Percentiles rank a stretch among this genome's conserved stretches.
These are phyloP conservation scores for Cladosporium sp. DNA, from an alignment of 2,329 filamentous ascomycete genomes.

Conservation along the genomic window DNA sequence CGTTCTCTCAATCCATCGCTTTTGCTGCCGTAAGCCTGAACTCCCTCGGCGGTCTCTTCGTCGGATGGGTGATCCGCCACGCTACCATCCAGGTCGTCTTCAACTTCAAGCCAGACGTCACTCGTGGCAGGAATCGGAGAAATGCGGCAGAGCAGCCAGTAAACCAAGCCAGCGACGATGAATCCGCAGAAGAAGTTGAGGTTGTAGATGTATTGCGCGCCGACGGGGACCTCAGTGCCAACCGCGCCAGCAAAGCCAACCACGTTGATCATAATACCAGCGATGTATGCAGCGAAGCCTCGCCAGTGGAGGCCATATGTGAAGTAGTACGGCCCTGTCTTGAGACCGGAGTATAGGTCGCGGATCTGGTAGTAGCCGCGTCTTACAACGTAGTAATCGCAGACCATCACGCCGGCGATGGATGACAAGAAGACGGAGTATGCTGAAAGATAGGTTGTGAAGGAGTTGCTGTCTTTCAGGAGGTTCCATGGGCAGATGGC, in stretches of 20 bases:
- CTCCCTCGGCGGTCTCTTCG: slow-evolving; percentile 3
- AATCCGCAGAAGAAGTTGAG: slow-evolving; percentile 89
- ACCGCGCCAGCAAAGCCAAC: slow-evolving; percentile 85
- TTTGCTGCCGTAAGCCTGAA: slow-evolving; percentile 1
- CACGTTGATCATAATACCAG: slow-evolving; percentile 83
- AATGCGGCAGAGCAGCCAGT: slow-evolving; percentile 66
- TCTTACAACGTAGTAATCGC: slow-evolving; percentile 83
- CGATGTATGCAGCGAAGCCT: slow-evolving; percentile 76
- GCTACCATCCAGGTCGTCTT: slow-evolving; percentile 42
- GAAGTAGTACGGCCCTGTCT: slow-evolving; percentile 68
- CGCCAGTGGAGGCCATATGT: slow-evolving; percentile 74
- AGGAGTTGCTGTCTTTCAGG: slow-evolving; percentile 64
- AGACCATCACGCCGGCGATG: slow-evolving; percentile 84
- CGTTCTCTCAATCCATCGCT: not conserved
- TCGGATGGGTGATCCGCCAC: not conserved
- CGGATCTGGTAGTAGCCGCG: slow-evolving; percentile 74
- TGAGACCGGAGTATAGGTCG: slow-evolving; percentile 71
- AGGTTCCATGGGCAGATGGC: slow-evolving; percentile 42
- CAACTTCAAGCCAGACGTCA: slow-evolving; percentile 72
- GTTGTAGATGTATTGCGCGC: slow-evolving; percentile 81
- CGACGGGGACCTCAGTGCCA: slow-evolving; percentile 65
- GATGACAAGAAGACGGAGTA: slow-evolving; percentile 93
- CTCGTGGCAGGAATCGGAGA: slow-evolving; percentile 72
- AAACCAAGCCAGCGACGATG: slow-evolving; percentile 61
- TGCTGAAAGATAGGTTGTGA: slow-evolving; percentile 85